Evolutionary conservation across 768 basidiomycete genomes (phyloP), one percentile per base, ranked within the genome.

Genomic region (Mycena belliarum): DNA sequence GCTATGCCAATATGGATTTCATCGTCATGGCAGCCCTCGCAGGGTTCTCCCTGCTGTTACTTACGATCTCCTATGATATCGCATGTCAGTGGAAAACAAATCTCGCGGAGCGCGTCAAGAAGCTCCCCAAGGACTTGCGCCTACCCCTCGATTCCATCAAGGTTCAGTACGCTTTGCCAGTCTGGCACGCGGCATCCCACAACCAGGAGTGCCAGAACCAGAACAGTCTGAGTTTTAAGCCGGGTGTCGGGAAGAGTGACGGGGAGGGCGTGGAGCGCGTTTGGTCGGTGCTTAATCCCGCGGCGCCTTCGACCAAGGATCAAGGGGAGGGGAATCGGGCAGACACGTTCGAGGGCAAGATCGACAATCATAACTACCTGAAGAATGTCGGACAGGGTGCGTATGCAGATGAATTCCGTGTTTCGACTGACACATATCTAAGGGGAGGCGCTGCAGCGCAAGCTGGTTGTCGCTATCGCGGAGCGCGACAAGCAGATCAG

Each of bases 231-330:
- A 57, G 61, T 18, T 63, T 53, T 38, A 52, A 53, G 18, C 24
- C 40, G 15, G 59, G 64, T 7, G 46, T 53, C 10, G 60, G 61
- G 7, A 59, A 45, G 15, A 56, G 56, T 3, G 57, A 61, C 37
- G 59, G 55, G 33, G 52, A 55, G 43, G 57, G 40, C 1, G 37
- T 53, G 0, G 74, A 77, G 43, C 56, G 65, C 0, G 58, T 49
- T 0, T 76, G 75, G 76, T 46, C 71, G 0, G 49, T 41, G 0
- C 40, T 68, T 6, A 73, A 75, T 48, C 51, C 57, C 0, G 57
- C 55, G 0, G 64, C 66, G 0, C 54, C 49, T 3, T 68, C 66
- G 37, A 74, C 70, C 0, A 65, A 65, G 8, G 71, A 76, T 20
- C 73, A 70, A 70, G 68, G 68, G 0, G 63, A 65, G 0, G 69